phyloP scores from a whole-genome alignment of 1,139 yeast genomes.

The Candida sp. region DNA sequence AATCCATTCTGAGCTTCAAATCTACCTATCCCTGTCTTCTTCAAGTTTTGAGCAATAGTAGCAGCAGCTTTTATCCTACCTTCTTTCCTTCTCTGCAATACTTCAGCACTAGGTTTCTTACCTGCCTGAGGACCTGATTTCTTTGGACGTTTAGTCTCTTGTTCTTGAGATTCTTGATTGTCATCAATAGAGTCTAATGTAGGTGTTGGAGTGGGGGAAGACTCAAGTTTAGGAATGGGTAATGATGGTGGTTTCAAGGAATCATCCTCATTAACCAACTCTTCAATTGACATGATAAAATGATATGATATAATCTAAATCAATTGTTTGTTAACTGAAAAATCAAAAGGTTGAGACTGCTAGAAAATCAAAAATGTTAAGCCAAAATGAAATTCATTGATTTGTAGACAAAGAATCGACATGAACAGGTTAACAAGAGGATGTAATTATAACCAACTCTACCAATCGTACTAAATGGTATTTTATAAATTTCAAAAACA shows the following conservation, averaged over 20 bases:
- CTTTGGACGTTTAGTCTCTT: slow-evolving; percentile 15
- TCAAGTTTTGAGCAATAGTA: slow-evolving; percentile 66
- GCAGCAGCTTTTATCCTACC: slow-evolving; percentile 78
- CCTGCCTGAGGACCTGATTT: slow-evolving; percentile 19
- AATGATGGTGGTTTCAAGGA: not conserved
- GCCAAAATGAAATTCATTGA: no score
- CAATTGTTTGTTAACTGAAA: no score
- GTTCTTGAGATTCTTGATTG: not conserved
- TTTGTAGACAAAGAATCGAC: no score
- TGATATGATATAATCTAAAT: no score
- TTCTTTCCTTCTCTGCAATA: slow-evolving; percentile 64
- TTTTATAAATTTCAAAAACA: no score
- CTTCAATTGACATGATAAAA: slow-evolving; percentile 3
- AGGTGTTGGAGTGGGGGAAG: slow-evolving; percentile 1
- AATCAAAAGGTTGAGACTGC: no score
- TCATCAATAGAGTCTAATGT: not conserved
- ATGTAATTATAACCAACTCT: no score
- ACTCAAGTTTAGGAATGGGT: not conserved
- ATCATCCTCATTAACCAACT: slow-evolving; percentile 1
- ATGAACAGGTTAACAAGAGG: no score
- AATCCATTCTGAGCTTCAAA: slow-evolving; percentile 65
- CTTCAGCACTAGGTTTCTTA: slow-evolving; percentile 51
- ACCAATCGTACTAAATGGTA: no score
- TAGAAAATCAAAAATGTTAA: no score
- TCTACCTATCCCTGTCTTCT: slow-evolving; percentile 73